phyloP scores from a whole-genome alignment of 1,284 basidiomycete species.

The Marasmius fiardii region DNA sequence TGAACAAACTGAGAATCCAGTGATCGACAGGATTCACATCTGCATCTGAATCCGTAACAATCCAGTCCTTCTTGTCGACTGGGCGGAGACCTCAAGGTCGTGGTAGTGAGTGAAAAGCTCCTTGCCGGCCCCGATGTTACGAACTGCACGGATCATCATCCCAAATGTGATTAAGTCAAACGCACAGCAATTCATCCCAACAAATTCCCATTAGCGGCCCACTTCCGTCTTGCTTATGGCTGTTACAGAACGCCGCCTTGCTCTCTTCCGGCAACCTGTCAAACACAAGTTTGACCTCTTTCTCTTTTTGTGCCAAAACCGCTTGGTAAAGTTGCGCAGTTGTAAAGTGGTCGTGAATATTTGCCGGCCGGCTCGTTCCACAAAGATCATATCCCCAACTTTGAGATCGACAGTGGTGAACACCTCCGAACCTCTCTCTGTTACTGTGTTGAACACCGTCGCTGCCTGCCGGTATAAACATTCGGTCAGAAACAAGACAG shows the following conservation, averaged over 20 bases:
- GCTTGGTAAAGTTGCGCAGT: not conserved
- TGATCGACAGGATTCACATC: conserved; percentile 3
- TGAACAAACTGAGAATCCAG: not conserved
- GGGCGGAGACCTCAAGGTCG: not conserved
- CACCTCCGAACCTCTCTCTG: conserved; percentile 19
- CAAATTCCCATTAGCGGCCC: conserved; percentile 3
- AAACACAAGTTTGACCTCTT: not conserved
- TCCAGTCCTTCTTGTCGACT: not conserved
- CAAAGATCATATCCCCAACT: conserved; percentile 18
- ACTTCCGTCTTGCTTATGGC: conserved; percentile 8
- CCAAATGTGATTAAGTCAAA: not conserved
- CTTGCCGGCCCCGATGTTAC: conserved; percentile 5
- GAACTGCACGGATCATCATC: conserved; percentile 6
- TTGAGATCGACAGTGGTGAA: conserved; percentile 19
- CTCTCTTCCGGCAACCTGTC: not conserved
- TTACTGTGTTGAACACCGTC: too few species aligned
- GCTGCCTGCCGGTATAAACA: too few species aligned
- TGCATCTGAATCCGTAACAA: conserved; percentile 8
- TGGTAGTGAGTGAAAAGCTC: conserved; percentile 4
- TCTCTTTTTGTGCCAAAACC: not conserved
- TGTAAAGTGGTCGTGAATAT: not conserved
- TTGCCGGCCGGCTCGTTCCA: conserved; percentile 12
- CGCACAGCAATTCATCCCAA: conserved; percentile 2
- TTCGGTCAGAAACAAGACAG: too few species aligned
- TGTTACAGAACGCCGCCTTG: conserved; percentile 4